Base-by-base conservation (phyloP, 2,329 filamentous ascomycete genomes). In the Emergomyces africanus region DNA sequence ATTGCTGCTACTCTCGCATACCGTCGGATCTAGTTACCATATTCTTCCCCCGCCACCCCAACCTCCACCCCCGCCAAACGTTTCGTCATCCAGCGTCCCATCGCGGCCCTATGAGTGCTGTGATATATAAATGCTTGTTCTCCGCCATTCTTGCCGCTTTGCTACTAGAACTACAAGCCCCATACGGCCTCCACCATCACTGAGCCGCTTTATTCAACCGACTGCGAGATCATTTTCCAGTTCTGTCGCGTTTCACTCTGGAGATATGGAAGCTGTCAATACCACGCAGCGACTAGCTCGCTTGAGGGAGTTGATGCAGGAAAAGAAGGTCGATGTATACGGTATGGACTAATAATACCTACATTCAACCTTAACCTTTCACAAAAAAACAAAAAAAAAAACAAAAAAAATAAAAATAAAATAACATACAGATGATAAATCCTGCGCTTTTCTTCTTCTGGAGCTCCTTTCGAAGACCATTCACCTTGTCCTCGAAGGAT, bases 321-420 rank as follows among this genome's bases (percentile, higher is more conserved):
- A 91, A 74, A 81, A 87, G 69, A 86, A 89, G 64, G 81, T 99
- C 65, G 90, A 97, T 74, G 81, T 97, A 61, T 99, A 99, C 78
- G 87, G 92, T 96, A 85, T 72, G 78, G 49, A 49, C 60, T 64
- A 65, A 67, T 61, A n/a, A n/a, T n/a, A n/a, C n/a, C n/a, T n/a
- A 63, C 61, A 58, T 28, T 42, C 50, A 50, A 18, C 57, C 53
- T 20, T 54, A 10, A 18, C 57, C 53, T 20, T 54, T 9, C 12
- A 54, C 6, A 62, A 62, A 59, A 61, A 59, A n/a, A n/a, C n/a
- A n/a, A n/a, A n/a, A n/a, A n/a, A n/a, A n/a, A n/a, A n/a, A n/a
- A n/a, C n/a, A n/a, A n/a, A n/a, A n/a, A n/a, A n/a, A n/a, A n/a
- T n/a, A n/a, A n/a, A n/a, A n/a, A n/a, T n/a, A n/a, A n/a, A n/a